Conservation (phyloP, 2,329 filamentous ascomycete species). For the Ophiocordyceps unilateralis region DNA sequence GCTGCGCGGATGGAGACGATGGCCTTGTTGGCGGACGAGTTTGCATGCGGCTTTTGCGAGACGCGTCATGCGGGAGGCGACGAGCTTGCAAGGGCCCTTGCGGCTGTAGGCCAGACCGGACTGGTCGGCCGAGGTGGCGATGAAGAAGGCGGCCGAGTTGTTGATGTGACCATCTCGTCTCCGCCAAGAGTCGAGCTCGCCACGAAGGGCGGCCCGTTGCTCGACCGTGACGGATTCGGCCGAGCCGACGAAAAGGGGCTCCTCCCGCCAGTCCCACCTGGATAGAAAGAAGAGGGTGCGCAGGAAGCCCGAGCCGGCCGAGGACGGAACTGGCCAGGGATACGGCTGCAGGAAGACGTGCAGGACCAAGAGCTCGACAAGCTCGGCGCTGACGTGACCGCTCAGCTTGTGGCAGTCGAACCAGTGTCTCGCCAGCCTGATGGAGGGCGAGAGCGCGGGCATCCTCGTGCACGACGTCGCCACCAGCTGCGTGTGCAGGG, state of each 20-base stretch:
- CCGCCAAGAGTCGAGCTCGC: constrained; percentile 67
- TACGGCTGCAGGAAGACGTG: constrained; percentile 66
- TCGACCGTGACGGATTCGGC: constrained; percentile 43
- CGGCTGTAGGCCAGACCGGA: constrained; percentile 70
- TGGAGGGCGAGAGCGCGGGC: constrained; percentile 61
- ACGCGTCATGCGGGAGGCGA: constrained; percentile 67
- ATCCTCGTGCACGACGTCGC: constrained; percentile 66
- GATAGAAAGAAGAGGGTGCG: constrained; percentile 65
- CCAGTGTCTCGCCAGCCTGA: constrained; percentile 80
- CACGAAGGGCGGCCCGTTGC: constrained; percentile 45
- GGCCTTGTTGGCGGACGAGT: constrained; percentile 34
- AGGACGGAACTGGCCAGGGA: constrained; percentile 65
- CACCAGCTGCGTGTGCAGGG: constrained; percentile 68
- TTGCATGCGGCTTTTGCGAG: constrained; percentile 62
- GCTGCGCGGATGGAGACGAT: constrained; percentile 26
- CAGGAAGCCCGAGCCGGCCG: constrained; percentile 62
- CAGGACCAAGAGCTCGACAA: constrained; percentile 69
- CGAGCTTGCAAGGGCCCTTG: constrained; percentile 55
- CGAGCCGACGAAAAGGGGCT: constrained; percentile 62
- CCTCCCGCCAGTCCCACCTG: constrained; percentile 79
- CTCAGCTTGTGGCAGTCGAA: constrained; percentile 68
- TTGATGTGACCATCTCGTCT: constrained; percentile 83
- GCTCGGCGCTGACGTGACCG: constrained; percentile 58
- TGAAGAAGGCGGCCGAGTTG: constrained; percentile 56
- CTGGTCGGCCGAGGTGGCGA: constrained; percentile 60